A percentile compares a stretch with the other conserved stretches of the same genome.
These are phyloP conservation scores for Talaromyces borbonicus DNA, from an alignment of 495 filamentous ascomycete species.

Conservation along the genomic window DNA sequence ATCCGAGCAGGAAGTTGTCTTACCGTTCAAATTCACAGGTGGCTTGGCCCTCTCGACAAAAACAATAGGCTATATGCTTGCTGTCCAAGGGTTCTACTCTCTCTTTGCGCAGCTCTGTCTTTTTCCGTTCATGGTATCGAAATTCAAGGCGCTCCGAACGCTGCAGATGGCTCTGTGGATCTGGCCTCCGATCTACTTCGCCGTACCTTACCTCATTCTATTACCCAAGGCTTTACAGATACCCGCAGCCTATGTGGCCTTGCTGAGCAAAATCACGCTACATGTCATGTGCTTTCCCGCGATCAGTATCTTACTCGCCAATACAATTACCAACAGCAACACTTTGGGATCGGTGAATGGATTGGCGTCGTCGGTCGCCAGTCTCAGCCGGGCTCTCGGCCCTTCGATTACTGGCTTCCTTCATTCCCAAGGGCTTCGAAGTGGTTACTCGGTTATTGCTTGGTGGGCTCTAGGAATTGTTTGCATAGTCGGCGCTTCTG, in stretches of 20 bases:
- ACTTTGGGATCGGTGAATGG: slow-evolving; percentile 89
- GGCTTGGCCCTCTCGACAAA: slow-evolving; percentile 76
- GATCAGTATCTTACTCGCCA: slow-evolving; percentile 73
- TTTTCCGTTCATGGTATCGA: slow-evolving; percentile 62
- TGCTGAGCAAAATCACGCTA: slow-evolving; percentile 84
- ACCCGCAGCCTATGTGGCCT: slow-evolving; percentile 58
- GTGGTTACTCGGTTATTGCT: slow-evolving; percentile 73
- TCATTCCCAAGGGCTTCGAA: slow-evolving; percentile 66
- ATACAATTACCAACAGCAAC: slow-evolving; percentile 68
- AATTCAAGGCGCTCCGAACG: slow-evolving; percentile 64
- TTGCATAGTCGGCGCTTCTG: slow-evolving; percentile 57
- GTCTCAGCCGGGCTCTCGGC: slow-evolving; percentile 75
- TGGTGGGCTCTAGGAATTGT: slow-evolving; percentile 87
- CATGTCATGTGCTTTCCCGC: slow-evolving; percentile 79
- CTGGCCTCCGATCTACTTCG: slow-evolving; percentile 84
- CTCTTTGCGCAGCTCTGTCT: slow-evolving; percentile 75
- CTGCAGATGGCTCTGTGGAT: slow-evolving; percentile 69
- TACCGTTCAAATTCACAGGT: slow-evolving; percentile 82
- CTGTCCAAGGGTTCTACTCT: slow-evolving; percentile 82
- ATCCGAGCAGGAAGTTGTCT: slow-evolving; percentile 40
- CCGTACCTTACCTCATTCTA: slow-evolving; percentile 81
- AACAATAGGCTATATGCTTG: slow-evolving; percentile 76
- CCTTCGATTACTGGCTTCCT: slow-evolving; percentile 80
- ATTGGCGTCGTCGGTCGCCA: slow-evolving; percentile 82
- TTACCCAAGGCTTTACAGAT: slow-evolving; percentile 62